These are phyloP conservation scores for Fraxinus cuspidata DNA, from an alignment of 257 asterid species.

Conservation along the genomic window DNA sequence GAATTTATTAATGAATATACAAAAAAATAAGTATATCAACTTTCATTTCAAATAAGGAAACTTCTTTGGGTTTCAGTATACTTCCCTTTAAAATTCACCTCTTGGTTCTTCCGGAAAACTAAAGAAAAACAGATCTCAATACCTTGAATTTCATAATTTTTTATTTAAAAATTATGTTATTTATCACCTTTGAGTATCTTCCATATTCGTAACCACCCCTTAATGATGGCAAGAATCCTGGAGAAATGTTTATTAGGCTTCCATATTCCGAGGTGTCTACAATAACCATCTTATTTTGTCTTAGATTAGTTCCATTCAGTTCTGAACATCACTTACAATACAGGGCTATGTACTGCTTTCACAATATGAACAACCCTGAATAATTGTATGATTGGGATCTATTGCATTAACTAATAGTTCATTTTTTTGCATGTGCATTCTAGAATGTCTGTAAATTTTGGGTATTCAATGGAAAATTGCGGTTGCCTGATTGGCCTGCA, in stretches of 20 bases:
- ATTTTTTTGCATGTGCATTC: neutral
- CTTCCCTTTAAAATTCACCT: neutral
- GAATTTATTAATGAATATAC: neutral
- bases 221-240: neutral
- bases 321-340: neutral
- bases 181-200: neutral
- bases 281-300: neutral
- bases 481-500: slow-evolving; percentile 30
- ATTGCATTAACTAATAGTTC: neutral
- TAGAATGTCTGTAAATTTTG: neutral
- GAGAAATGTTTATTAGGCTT: neutral
- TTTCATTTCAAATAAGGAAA: neutral
- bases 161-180: neutral
- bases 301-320: neutral
- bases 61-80: neutral
- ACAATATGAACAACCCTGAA: neutral
- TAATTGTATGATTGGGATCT: neutral
- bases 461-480: neutral
- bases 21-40: neutral
- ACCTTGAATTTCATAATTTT: neutral
- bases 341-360: neutral
- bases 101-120: neutral
- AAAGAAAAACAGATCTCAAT: neutral
- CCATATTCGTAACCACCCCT: neutral
- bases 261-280: neutral